phyloP scores from a whole-genome alignment of 371 early-diverging fungal genomes.

The Haplosporangium sp. region DNA sequence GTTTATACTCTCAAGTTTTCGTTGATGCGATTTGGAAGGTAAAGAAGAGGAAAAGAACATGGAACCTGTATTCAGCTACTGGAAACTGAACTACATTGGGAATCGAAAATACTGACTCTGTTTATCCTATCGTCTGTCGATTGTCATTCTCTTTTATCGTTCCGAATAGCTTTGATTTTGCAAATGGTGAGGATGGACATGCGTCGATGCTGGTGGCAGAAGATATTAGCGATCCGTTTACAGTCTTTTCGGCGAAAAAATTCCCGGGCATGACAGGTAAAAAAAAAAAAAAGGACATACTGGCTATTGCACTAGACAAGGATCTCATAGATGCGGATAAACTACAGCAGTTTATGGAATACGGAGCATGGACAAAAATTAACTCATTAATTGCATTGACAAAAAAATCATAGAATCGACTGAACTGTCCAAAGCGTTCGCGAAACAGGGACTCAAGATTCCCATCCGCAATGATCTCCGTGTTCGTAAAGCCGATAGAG shows the following conservation, averaged over 20 bases:
- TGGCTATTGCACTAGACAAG: not conserved
- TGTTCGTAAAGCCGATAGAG: conserved; percentile 43
- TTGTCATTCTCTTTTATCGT: conserved; percentile 18
- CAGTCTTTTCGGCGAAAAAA: conserved; percentile 88
- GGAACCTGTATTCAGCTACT: too few species aligned
- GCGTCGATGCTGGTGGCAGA: conserved; percentile 69
- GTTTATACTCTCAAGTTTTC: conserved; percentile 85
- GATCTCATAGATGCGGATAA: not conserved
- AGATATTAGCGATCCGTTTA: conserved; percentile 72
- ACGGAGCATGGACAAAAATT: not conserved
- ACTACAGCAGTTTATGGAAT: not conserved
- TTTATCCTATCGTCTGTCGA: conserved; percentile 12
- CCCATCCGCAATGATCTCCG: conserved; percentile 86
- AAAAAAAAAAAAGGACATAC: not conserved
- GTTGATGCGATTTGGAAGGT: conserved; percentile 68
- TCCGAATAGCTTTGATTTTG: conserved; percentile 24
- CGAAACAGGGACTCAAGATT: conserved; percentile 93
- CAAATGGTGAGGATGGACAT: conserved; percentile 63
- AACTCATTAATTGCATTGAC: not conserved
- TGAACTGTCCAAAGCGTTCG: conserved; percentile 86
- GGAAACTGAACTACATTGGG: too few species aligned
- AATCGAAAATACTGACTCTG: not conserved
- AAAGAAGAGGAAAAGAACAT: conserved; percentile 38
- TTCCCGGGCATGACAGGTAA: conserved; percentile 91
- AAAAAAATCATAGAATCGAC: conserved; percentile 78